Conservation (phyloP, 352 stramenopile species). For the Blastocystis hominis region DNA sequence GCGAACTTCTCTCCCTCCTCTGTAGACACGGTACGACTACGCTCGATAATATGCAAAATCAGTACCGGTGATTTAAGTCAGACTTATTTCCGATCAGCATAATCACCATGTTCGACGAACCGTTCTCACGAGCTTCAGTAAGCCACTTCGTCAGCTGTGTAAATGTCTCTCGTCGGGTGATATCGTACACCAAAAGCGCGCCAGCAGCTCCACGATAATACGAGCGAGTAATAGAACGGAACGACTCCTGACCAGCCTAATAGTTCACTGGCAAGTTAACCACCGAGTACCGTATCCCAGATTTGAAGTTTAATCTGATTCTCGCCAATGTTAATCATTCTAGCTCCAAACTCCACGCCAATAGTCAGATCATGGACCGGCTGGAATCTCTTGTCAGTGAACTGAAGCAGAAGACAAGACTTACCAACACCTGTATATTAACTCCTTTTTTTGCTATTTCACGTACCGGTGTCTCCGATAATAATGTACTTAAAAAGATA, state of each 20-base stretch:
- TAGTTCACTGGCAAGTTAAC: background rate
- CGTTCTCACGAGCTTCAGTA: conserved; percentile 92
- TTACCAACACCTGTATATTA: conserved; percentile 87
- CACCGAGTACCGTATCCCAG: conserved; percentile 79
- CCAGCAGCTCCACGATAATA: conserved; percentile 95
- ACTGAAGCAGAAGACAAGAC: conserved; percentile 97
- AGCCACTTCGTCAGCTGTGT: conserved; percentile 95
- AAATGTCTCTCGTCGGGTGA: conserved; percentile 94
- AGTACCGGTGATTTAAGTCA: conserved; percentile 81
- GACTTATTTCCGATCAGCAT: conserved; percentile 98
- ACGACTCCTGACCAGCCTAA: conserved; percentile 92
- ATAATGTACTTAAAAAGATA: conserved; percentile 98
- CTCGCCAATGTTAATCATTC: conserved; percentile 96
- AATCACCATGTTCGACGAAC: conserved; percentile 96
- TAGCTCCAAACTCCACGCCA: conserved; percentile 94
- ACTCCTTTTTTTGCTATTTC: background rate
- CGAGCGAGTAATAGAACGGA: conserved; percentile 94
- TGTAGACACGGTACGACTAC: conserved; percentile 79
- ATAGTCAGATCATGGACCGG: conserved; percentile 98
- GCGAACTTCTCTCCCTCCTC: conserved; percentile 96
- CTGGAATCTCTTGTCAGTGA: conserved; percentile 99
- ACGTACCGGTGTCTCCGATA: conserved; percentile 89
- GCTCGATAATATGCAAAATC: conserved; percentile 6
- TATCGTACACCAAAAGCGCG: conserved; percentile 94
- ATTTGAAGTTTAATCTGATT: conserved; percentile 92